Base-by-base conservation (phyloP, 140 eudicot genomes). In the Stevia rebaudiana region DNA sequence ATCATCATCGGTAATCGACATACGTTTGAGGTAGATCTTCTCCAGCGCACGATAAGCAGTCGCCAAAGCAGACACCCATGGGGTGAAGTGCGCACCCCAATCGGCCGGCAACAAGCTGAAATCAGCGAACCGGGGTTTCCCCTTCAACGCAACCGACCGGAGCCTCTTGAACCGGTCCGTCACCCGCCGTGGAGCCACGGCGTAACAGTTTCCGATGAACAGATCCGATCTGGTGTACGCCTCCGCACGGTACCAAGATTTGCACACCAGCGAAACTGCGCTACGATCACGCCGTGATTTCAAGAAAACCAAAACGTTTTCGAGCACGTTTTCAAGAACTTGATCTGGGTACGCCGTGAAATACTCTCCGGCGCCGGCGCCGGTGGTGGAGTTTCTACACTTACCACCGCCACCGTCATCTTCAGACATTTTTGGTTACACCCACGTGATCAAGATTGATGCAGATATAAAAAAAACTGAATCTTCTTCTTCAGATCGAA, bases 181-280 rank as follows among this genome's bases (percentile, higher is more conserved):
- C 1, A 75, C 88, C 7, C 92, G 82, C 6, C 37, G 9, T 0
- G 95, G 95, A 3, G 88, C 67, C 0, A 86, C 74, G 0, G 91
- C 61, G 19, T 86, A 86, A 42, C 90, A 83, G 84, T 86, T 86
- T 7, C 91, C 91, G 24, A 86, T 86, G 50, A 79, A 80, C 31
- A 86, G 80, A 61, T 86, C 84, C 23, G 90, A 81, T 83, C 95
- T 82, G 42, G 95, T 86, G 70, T 66, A 78, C 8, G 95, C 86
- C 63, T 86, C 95, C 13, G 86, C 86, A 10, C 82, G 87, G 77
- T 79, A 81, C 95, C 95, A 86, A 0, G 95, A 83, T 54, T 80
- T 83, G 78, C 91, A 83, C 0, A 86, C 95, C 0, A 78, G 63
- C 4, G 95, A 83, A 1, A 77, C 90, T 8, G 88, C 72, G 88